phyloP scores from a whole-genome alignment of 768 basidiomycete species.

The Psilocybe subaeruginosa region DNA sequence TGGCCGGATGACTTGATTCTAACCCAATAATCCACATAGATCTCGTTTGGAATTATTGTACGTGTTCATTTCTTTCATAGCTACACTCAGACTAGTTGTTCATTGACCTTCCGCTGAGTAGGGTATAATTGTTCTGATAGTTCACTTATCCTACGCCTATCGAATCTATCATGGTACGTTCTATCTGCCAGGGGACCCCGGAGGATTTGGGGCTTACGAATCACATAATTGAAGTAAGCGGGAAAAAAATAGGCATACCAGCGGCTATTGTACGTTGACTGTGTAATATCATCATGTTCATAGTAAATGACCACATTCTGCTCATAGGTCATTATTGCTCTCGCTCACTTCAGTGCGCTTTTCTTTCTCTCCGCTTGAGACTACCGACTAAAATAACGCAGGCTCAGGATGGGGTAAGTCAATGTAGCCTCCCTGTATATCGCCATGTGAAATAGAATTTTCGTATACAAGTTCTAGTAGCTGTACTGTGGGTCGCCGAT shows the following conservation, averaged over 20 bases:
- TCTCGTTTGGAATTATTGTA: constrained; percentile 7
- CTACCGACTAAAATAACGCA: background rate
- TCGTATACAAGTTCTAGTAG: constrained; percentile 4
- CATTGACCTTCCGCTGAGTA: background rate
- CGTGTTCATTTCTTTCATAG: background rate
- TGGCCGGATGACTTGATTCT: too few species aligned
- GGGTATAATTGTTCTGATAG: constrained; percentile 12
- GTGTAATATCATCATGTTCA: too few species aligned
- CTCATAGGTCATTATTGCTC: constrained; percentile 3
- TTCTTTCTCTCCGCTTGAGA: background rate
- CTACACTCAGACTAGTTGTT: background rate
- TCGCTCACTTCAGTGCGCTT: constrained; percentile 3
- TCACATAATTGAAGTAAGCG: background rate
- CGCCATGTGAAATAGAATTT: background rate
- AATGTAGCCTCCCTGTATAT: background rate
- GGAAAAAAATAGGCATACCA: background rate
- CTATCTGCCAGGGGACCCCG: background rate
- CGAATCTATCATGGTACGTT: constrained; percentile 17
- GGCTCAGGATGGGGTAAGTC: constrained; percentile 13
- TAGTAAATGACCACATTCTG: background rate
- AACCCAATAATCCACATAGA: background rate
- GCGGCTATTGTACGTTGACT: background rate
- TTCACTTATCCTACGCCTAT: constrained; percentile 15
- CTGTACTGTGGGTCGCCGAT: constrained; percentile 1
- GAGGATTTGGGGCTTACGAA: background rate